These are phyloP conservation scores for Colletotrichum higginsianum DNA, from an alignment of 2,329 filamentous ascomycete species.

Conservation along the genomic window DNA sequence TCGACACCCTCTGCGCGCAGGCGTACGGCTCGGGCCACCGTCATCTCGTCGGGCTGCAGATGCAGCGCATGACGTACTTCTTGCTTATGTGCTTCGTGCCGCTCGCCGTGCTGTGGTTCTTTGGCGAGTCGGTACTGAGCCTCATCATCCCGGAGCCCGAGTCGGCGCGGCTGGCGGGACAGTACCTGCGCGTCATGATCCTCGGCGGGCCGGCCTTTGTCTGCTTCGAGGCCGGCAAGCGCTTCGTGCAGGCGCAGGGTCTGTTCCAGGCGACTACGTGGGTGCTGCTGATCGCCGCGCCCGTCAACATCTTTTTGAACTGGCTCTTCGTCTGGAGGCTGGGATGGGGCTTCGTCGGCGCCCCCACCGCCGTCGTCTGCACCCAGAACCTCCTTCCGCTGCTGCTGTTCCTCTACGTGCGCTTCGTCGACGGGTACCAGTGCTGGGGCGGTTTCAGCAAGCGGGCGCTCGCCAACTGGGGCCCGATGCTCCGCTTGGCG, in stretches of 20 bases:
- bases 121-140: slow-evolving; percentile 75
- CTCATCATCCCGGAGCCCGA: slow-evolving; percentile 65
- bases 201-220: slow-evolving; percentile 83
- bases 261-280: slow-evolving; percentile 85
- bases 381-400: slow-evolving; percentile 84
- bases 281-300: slow-evolving; percentile 81
- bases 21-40: slow-evolving; percentile 94
- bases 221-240: slow-evolving; percentile 83
- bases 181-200: slow-evolving; percentile 81
- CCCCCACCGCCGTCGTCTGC: slow-evolving; percentile 84
- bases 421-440: slow-evolving; percentile 79
- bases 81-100: slow-evolving; percentile 80
- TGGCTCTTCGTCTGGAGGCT: slow-evolving; percentile 84
- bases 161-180: slow-evolving; percentile 76
- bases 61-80: slow-evolving; percentile 86
- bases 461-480: slow-evolving; percentile 81
- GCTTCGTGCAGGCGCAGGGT: slow-evolving; percentile 87
- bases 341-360: slow-evolving; percentile 81
- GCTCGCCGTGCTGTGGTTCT: slow-evolving; percentile 80
- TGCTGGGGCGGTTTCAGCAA: slow-evolving; percentile 88
- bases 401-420: slow-evolving; percentile 83
- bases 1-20: slow-evolving; percentile 94
- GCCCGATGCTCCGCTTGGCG: slow-evolving; percentile 88
- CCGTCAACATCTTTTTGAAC: slow-evolving; percentile 83
- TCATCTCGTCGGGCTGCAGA: slow-evolving; percentile 84